Evolutionary conservation across 1,139 yeast species (phyloP), one percentile per base, ranked within the genome.

Genomic region (Saccharomyces hybrid): DNA sequence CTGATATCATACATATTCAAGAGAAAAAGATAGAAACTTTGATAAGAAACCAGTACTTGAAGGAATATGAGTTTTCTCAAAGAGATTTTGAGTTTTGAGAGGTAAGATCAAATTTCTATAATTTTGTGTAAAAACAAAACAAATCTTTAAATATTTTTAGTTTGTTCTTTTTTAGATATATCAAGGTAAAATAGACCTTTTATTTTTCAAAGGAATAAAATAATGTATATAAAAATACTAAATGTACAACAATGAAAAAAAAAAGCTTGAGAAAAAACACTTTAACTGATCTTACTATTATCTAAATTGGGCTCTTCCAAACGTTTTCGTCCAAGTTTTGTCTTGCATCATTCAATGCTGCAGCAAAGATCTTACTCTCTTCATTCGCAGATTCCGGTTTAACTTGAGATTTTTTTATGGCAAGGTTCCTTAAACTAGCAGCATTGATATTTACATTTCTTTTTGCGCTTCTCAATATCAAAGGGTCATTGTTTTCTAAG

Each of bases 1-100:
- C 66, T 41, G 71, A 68, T 32, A 51, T 66, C 2, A 47, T 67
- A 27, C 60, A 61, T 27, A 57, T 67, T 1, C 71, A 68, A 56
- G 59, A 62, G 5, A 62, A 61, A 48, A 67, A 68, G 52, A 56
- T 66, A 41, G 71, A 67, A 31, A 54, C 66, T 1, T 51, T 68
- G 27, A 66, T 66, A 7, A 59, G 68, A 52, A 66, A 57, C 53
- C 48, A 58, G 26, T 64, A 64, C 34, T 52, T 48, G 23, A 48
- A 53, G 27, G 59, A 57, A 27, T 26, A n/a, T 14, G 59, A 55
- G 29, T 49, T 53, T 14, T 42, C 31, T 20, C 51, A 42, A 8
- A 28, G 28, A 20, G 51, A 49, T 31, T 34, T 34, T 3, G 42
- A 34, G 7, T 34, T 34, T 34, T 34, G 23, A 34, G n/a, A 20